Percentiles rank a stretch among this genome's conserved stretches.
phyloP scores from a whole-genome alignment of 1,139 yeast species.

The Yamadazyma kanchanaburiensis region DNA sequence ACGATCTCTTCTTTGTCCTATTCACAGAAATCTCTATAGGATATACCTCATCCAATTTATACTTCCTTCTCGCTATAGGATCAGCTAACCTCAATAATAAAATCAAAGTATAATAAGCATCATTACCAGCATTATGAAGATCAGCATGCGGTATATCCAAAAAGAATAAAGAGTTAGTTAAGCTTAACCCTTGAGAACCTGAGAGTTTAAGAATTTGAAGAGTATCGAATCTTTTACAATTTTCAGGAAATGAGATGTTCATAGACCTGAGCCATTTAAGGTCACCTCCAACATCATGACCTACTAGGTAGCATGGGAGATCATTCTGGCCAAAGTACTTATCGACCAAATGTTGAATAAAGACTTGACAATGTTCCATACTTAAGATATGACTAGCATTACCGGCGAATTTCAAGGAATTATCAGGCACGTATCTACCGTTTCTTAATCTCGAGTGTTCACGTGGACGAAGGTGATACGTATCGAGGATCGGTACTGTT shows the following conservation, averaged over 20 bases:
- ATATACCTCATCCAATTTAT: constrained; percentile 19
- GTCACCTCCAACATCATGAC: constrained; percentile 69
- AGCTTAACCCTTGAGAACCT: constrained; percentile 39
- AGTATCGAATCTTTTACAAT: constrained; percentile 48
- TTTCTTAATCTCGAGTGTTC: constrained; percentile 50
- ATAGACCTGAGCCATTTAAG: constrained; percentile 46
- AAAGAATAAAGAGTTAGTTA: constrained; percentile 49
- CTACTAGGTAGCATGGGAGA: constrained; percentile 46
- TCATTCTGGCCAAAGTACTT: constrained; percentile 28
- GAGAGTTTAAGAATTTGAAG: constrained; percentile 25
- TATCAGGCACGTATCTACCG: constrained; percentile 62
- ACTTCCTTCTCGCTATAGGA: constrained; percentile 40
- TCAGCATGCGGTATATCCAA: constrained; percentile 59
- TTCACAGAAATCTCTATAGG: constrained; percentile 1
- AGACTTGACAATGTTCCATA: constrained; percentile 28
- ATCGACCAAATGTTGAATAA: constrained; percentile 41
- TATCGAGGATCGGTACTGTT: constrained; percentile 41
- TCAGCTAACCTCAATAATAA: constrained; percentile 53
- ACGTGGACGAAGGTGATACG: constrained; percentile 54
- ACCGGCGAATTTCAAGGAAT: constrained; percentile 52
- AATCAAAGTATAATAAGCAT: constrained; percentile 65
- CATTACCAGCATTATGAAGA: constrained; percentile 83
- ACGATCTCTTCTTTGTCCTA: not conserved
- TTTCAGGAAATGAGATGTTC: constrained; percentile 45
- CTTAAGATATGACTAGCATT: constrained; percentile 50